These are phyloP conservation scores for Macrolepiota fuliginosa DNA, from an alignment of 768 basidiomycete species.

Conservation along the genomic window DNA sequence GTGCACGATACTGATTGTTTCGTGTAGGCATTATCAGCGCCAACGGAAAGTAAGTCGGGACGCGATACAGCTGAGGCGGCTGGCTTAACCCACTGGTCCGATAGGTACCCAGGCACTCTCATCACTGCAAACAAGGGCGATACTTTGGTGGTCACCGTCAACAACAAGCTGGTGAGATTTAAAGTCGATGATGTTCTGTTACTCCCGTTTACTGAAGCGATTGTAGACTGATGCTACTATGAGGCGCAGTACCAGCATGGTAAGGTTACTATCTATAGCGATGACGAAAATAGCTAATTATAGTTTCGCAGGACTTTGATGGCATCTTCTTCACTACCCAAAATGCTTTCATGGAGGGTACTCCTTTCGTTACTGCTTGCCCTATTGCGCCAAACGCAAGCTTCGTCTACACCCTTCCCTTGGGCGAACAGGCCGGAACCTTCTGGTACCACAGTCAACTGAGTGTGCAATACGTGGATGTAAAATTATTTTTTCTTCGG, in stretches of 20 bases:
- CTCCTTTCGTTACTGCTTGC: slow-evolving; percentile 28
- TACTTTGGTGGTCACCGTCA: slow-evolving; percentile 39
- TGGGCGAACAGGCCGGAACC: slow-evolving; percentile 27
- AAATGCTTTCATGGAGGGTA: slow-evolving; percentile 22
- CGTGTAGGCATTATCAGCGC: slow-evolving; percentile 13
- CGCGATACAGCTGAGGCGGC: neutral
- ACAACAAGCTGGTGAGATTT: slow-evolving; percentile 36
- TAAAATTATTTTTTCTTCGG: too few species aligned
- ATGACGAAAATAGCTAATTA: neutral
- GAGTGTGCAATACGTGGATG: slow-evolving; percentile 23
- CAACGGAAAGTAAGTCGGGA: neutral
- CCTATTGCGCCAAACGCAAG: slow-evolving; percentile 27
- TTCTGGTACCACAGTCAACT: slow-evolving; percentile 27
- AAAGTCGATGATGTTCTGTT: too few species aligned
- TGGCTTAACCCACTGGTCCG: neutral
- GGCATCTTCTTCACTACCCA: slow-evolving; percentile 22
- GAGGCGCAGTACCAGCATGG: slow-evolving; percentile 27
- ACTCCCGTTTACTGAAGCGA: neutral
- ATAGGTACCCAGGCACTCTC: slow-evolving; percentile 31
- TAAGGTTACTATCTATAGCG: slow-evolving; percentile 9
- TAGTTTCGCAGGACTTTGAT: slow-evolving; percentile 12
- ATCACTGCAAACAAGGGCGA: slow-evolving; percentile 29
- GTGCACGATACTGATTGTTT: neutral
- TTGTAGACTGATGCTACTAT: slow-evolving; percentile 33
- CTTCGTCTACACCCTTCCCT: slow-evolving; percentile 26